Conservation (phyloP, 2,329 filamentous ascomycete genomes). For the Ophiocordyceps sinensis region DNA sequence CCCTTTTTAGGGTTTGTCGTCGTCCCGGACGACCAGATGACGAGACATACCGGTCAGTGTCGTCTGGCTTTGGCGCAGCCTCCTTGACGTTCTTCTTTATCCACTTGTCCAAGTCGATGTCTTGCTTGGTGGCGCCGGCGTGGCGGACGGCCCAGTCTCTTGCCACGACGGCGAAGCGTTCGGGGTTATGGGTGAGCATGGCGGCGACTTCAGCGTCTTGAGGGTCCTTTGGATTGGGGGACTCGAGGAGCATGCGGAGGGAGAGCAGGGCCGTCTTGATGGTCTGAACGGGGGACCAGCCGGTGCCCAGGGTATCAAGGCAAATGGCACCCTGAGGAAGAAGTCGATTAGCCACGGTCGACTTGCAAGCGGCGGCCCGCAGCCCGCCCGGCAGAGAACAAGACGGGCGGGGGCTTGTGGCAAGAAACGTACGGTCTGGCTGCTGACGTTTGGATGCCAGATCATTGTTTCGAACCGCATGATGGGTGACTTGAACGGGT, state of each 20-base stretch:
- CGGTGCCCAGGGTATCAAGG: constrained; percentile 75
- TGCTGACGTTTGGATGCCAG: constrained; percentile 96
- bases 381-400: background rate
- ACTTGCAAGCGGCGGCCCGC: background rate
- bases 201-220: constrained; percentile 91
- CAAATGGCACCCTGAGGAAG: constrained; percentile 74
- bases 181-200: constrained; percentile 70
- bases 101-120: constrained; percentile 24
- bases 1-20: background rate
- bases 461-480: constrained; percentile 91
- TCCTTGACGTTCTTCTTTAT: constrained; percentile 34
- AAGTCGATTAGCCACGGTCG: constrained; percentile 2
- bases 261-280: constrained; percentile 93
- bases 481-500: constrained; percentile 81
- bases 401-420: background rate
- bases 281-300: constrained; percentile 92
- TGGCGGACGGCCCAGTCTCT: constrained; percentile 81
- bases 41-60: constrained; percentile 14
- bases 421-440: constrained; percentile 57
- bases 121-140: constrained; percentile 53
- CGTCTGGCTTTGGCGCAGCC: constrained; percentile 4
- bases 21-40: background rate
- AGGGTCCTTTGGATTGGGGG: constrained; percentile 88
- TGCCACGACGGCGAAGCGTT: constrained; percentile 67
- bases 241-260: constrained; percentile 81